Percentiles rank a stretch among this genome's conserved stretches.
phyloP scores from a whole-genome alignment of 352 stramenopile species.

The Pythium grandisporangium region DNA sequence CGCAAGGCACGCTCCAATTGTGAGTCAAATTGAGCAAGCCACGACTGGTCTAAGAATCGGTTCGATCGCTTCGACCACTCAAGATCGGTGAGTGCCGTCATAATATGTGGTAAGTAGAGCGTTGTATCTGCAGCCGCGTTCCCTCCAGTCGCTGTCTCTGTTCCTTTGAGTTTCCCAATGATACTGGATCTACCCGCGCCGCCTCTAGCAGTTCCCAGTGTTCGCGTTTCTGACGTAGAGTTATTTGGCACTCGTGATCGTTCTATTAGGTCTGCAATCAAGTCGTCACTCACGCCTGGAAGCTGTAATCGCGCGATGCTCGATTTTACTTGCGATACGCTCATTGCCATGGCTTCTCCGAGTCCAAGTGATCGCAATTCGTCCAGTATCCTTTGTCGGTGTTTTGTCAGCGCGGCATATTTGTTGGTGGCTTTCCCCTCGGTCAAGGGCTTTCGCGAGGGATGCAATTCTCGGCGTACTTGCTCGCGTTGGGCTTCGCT shows the following conservation, averaged over 20 bases:
- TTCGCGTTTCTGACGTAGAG: too few species aligned
- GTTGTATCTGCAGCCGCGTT: background rate
- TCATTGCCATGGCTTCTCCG: conserved; percentile 27
- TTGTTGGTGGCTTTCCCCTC: conserved; percentile 28
- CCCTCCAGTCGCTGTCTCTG: background rate
- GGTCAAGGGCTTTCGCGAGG: conserved; percentile 13
- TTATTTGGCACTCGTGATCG: conserved; percentile 3
- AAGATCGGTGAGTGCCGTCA: conserved; percentile 45
- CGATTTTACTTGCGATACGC: conserved; percentile 28
- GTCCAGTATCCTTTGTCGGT: conserved; percentile 56
- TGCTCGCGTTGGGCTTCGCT: conserved; percentile 70
- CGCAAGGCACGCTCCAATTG: conserved; percentile 64
- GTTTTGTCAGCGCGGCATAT: conserved; percentile 32
- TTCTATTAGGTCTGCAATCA: conserved; percentile 41
- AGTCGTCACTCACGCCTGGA: conserved; percentile 33
- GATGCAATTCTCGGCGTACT: conserved; percentile 50
- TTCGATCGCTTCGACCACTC: conserved; percentile 65
- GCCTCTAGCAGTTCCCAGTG: too few species aligned
- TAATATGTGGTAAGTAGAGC: conserved; percentile 38
- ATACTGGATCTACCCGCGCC: too few species aligned
- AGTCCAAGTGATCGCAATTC: conserved; percentile 38
- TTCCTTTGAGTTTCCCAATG: too few species aligned
- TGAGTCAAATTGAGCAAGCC: conserved; percentile 72
- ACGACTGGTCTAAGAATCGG: conserved; percentile 69
- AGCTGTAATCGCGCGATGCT: conserved; percentile 34